These are phyloP conservation scores for Neurospora discreta DNA, from an alignment of 495 filamentous ascomycete genomes.

Conservation along the genomic window DNA sequence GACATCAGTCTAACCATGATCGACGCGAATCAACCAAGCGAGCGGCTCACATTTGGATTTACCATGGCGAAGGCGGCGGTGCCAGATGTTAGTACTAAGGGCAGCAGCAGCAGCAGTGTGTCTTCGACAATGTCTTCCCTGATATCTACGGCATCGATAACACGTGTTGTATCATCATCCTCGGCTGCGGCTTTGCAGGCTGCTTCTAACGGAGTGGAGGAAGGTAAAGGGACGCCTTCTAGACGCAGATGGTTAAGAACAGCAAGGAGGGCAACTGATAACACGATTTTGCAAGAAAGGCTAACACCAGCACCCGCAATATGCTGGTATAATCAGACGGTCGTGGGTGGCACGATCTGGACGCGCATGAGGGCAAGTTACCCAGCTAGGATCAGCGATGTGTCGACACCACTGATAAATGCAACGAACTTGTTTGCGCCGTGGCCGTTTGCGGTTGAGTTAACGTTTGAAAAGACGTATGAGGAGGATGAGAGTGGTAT, in stretches of 20 bases:
- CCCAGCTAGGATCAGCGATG: constrained; percentile 13
- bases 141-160: background rate
- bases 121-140: background rate
- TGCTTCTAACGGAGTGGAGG: background rate
- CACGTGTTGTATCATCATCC: background rate
- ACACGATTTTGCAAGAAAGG: background rate
- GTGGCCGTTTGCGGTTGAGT: constrained; percentile 40
- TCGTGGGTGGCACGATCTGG: constrained; percentile 39
- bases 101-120: background rate
- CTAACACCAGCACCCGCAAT: constrained; percentile 7
- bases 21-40: constrained; percentile 50
- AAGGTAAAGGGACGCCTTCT: background rate
- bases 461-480: constrained; percentile 26
- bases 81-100: constrained; percentile 21
- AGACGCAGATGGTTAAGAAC: background rate
- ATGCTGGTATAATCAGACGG: constrained; percentile 42
- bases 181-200: background rate
- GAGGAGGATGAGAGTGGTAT: constrained; percentile 6
- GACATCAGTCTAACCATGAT: constrained; percentile 72
- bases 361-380: constrained; percentile 35
- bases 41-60: constrained; percentile 41
- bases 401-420: background rate
- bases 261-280: background rate
- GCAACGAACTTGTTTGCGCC: constrained; percentile 12
- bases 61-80: constrained; percentile 32